Evolutionary conservation across 164 flowering plant species (phyloP).

Genomic region (Liriodendron chinense): DNA sequence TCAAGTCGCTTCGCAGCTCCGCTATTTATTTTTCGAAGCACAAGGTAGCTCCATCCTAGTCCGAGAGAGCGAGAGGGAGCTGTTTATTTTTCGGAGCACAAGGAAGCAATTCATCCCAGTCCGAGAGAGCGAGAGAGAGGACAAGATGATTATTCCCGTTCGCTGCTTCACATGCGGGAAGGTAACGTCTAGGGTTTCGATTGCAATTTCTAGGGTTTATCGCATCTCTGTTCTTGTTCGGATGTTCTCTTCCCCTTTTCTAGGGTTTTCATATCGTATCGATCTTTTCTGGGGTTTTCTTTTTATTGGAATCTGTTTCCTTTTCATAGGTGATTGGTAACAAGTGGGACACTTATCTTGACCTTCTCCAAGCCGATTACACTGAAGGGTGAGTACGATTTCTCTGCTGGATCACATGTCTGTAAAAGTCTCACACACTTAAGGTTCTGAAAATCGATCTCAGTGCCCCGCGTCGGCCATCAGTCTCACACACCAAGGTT

Average conservation of each 20-base stretch:
- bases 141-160: conserved; percentile 74
- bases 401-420: neutral
- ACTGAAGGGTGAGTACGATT: conserved; percentile 60
- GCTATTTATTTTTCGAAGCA: too few relatives aligned
- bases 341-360: conserved; percentile 89
- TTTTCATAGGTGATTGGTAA: conserved; percentile 69
- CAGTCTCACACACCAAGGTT: too few relatives aligned
- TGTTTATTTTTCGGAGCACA: too few relatives aligned
- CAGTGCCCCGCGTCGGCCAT: too few relatives aligned
- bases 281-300: neutral
- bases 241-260: neutral
- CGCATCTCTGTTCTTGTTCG: neutral
- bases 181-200: conserved; percentile 26
- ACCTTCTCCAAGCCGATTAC: conserved; percentile 84
- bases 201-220: neutral
- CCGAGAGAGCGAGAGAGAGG: neutral
- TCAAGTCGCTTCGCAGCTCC: too few relatives aligned
- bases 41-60: too few relatives aligned
- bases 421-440: too few relatives aligned
- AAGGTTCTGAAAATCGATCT: too few relatives aligned
- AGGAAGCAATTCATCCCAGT: too few relatives aligned
- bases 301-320: neutral
- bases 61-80: too few relatives aligned
- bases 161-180: conserved; percentile 92
- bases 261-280: neutral